Percentiles rank a stretch among this genome's conserved stretches.
Conservation (phyloP, 2,329 filamentous ascomycete species). For the Chrysoporthe austroafricana region DNA sequence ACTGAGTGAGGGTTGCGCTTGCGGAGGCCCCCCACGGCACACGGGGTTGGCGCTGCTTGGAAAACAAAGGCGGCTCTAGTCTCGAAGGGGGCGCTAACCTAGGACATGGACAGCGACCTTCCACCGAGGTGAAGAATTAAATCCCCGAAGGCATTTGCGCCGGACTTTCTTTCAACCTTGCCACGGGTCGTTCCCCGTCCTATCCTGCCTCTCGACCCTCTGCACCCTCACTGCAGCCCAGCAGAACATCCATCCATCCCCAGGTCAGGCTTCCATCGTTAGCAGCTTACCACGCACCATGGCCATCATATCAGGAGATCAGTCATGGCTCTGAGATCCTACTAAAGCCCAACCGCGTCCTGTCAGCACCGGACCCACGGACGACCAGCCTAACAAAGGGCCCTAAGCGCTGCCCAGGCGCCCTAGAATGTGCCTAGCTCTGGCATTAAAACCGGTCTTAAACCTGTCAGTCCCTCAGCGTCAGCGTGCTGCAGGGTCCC, state of each 20-base stretch:
- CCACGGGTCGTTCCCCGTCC: not conserved
- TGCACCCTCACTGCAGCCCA: not conserved
- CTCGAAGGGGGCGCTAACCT: not conserved
- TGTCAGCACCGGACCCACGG: not conserved
- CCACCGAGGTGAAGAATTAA: not conserved
- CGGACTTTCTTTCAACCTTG: not conserved
- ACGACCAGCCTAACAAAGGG: not conserved
- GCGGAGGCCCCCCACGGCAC: not conserved
- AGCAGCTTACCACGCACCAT: not conserved
- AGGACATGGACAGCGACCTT: not conserved
- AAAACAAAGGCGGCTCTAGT: not conserved
- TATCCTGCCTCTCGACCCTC: not conserved
- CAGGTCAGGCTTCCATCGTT: not conserved
- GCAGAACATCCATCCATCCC: not conserved
- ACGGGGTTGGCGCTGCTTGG: not conserved
- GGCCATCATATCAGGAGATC: not conserved
- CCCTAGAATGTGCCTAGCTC: not conserved
- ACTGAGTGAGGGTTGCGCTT: not conserved
- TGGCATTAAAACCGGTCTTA: not conserved
- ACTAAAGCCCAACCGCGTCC: not conserved
- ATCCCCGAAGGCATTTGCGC: not conserved
- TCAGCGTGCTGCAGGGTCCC: slow-evolving; percentile 13
- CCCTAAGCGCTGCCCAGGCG: not conserved
- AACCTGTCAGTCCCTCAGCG: not conserved
- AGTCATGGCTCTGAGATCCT: not conserved